These are phyloP conservation scores for Brassica balearica DNA, from an alignment of 441 rosid species.

Conservation along the genomic window DNA sequence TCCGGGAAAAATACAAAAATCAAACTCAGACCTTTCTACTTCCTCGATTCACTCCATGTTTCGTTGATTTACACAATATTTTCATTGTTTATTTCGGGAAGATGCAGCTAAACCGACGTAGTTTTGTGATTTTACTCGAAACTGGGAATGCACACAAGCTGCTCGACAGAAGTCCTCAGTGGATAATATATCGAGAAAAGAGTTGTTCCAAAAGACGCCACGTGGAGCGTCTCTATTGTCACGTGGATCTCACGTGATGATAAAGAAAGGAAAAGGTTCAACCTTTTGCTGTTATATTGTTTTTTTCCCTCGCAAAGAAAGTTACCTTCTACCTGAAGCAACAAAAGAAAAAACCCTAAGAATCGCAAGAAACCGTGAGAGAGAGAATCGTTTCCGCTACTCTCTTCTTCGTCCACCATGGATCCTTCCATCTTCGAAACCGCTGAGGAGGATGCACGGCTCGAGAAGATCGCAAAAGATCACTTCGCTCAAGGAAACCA, in stretches of 20 bases:
- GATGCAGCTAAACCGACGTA: neutral
- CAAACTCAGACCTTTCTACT: too few relatives aligned
- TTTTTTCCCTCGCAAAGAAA: conserved; percentile 10
- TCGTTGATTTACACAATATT: neutral
- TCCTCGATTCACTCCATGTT: neutral
- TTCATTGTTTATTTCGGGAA: neutral
- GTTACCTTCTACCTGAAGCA: conserved; percentile 19
- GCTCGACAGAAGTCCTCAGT: conserved; percentile 15
- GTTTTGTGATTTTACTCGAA: neutral
- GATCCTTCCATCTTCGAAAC: neutral
- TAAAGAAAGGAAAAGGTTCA: conserved; percentile 1
- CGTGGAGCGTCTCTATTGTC: neutral
- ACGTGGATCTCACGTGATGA: conserved; percentile 29
- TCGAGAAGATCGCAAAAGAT: neutral
- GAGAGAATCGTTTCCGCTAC: conserved; percentile 8
- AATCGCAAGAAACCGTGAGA: neutral
- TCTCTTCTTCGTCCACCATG: conserved; percentile 9
- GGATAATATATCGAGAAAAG: neutral
- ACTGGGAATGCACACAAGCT: conserved; percentile 10
- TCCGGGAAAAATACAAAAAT: neutral
- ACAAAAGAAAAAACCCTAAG: neutral
- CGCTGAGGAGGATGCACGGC: neutral
- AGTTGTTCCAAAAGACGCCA: neutral
- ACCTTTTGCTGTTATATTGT: conserved; percentile 16
- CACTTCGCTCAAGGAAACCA: conserved; percentile 13